A percentile compares a stretch with the other conserved stretches of the same genome.
Evolutionary conservation across 495 filamentous ascomycete genomes (phyloP).

Genomic region (Hypoxylon fuscum): DNA sequence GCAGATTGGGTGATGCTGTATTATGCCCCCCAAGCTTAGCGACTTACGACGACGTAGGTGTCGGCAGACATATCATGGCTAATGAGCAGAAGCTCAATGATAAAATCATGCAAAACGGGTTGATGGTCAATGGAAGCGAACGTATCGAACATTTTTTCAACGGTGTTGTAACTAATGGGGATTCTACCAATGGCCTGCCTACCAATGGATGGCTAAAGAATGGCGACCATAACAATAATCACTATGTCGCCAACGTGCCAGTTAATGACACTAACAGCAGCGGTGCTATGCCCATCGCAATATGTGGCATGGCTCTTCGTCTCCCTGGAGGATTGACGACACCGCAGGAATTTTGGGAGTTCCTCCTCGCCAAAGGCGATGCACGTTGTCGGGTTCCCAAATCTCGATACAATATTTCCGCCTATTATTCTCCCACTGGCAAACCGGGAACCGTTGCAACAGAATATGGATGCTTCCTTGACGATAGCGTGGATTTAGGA

Average conservation of each 20-base stretch:
- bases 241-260: not conserved
- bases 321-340: conserved; percentile 48
- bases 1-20: not conserved
- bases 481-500: conserved; percentile 39
- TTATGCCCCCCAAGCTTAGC: conserved; percentile 6
- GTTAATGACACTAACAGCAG: not conserved
- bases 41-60: not conserved
- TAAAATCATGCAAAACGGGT: not conserved
- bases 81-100: conserved; percentile 6
- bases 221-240: conserved; percentile 6
- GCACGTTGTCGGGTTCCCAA: conserved; percentile 42
- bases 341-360: conserved; percentile 46
- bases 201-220: conserved; percentile 11
- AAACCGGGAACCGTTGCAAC: conserved; percentile 14
- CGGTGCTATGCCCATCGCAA: conserved; percentile 36
- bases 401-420: conserved; percentile 50
- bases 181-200: not conserved
- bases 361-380: conserved; percentile 41
- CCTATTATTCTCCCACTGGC: conserved; percentile 36
- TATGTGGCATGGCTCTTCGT: conserved; percentile 47
- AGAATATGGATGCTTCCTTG: conserved; percentile 40
- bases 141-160: not conserved
- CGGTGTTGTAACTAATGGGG: conserved; percentile 1
- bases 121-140: conserved; percentile 8
- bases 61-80: not conserved